Conservation (phyloP, 2,329 filamentous ascomycete genomes). For the Colletotrichum cereale region DNA sequence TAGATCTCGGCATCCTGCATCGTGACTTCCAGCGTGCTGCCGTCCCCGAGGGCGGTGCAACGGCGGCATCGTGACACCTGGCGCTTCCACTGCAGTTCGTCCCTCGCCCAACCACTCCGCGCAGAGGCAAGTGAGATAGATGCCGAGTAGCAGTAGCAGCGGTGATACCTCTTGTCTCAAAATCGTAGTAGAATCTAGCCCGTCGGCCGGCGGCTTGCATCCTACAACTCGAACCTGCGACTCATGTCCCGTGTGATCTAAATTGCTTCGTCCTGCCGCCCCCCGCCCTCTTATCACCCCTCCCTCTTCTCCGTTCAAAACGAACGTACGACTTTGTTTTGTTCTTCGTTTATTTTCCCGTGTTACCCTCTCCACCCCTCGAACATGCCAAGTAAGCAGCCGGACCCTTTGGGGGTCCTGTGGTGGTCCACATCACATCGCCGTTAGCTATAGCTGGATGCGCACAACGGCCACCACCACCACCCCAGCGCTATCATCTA, state of each 20-base stretch:
- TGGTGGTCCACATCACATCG: background rate
- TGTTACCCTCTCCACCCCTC: background rate
- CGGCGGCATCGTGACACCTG: constrained; percentile 25
- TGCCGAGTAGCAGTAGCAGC: background rate
- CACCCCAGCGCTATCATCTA: background rate
- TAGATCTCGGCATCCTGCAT: constrained; percentile 22
- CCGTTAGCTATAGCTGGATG: background rate
- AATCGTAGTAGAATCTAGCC: background rate
- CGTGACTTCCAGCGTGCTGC: background rate
- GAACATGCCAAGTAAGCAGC: background rate
- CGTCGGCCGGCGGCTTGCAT: background rate
- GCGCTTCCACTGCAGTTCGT: background rate
- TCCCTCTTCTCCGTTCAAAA: background rate
- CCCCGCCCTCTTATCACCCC: background rate
- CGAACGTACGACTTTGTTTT: background rate
- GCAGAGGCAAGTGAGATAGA: background rate
- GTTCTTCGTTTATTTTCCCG: background rate
- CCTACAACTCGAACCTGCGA: background rate
- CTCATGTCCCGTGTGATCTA: background rate
- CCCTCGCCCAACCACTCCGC: background rate
- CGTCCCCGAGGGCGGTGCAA: constrained; percentile 14
- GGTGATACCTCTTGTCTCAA: background rate
- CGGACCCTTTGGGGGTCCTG: too few species aligned
- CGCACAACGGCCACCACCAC: background rate
- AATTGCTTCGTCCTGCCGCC: background rate